Percentiles rank a stretch among this genome's conserved stretches.
phyloP scores from a whole-genome alignment of 2,329 filamentous ascomycete genomes.

The Trichoderma polysporum region DNA sequence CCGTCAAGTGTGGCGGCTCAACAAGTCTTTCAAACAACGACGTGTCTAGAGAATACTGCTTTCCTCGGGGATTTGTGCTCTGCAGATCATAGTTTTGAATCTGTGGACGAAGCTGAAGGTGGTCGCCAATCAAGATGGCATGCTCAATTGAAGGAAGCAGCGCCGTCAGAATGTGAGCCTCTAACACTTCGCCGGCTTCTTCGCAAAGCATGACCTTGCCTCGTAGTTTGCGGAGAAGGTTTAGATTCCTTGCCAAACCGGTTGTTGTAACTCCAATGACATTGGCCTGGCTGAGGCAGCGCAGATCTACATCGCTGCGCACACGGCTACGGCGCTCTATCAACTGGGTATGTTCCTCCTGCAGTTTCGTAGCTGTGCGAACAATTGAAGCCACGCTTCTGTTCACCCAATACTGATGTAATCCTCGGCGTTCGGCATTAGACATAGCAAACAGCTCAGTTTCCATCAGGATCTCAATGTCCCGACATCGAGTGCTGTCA shows the following conservation, averaged over 20 bases:
- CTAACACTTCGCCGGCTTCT: constrained; percentile 68
- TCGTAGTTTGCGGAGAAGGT: constrained; percentile 50
- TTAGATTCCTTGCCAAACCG: constrained; percentile 53
- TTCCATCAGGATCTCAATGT: not conserved
- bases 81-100: constrained; percentile 56
- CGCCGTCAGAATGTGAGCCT: constrained; percentile 60
- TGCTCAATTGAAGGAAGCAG: constrained; percentile 61
- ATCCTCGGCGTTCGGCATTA: constrained; percentile 1
- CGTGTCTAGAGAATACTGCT: constrained; percentile 54
- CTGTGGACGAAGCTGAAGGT: constrained; percentile 58
- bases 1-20: constrained; percentile 31
- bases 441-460: constrained; percentile 9
- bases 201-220: constrained; percentile 64
- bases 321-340: constrained; percentile 19
- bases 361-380: not conserved
- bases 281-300: constrained; percentile 40
- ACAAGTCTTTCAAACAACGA: constrained; percentile 62
- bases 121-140: constrained; percentile 62
- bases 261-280: constrained; percentile 52
- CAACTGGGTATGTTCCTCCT: not conserved
- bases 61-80: constrained; percentile 48
- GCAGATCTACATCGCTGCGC: constrained; percentile 24
- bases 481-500: not conserved
- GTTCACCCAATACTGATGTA: constrained; percentile 19
- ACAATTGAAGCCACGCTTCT: not conserved